A percentile compares a stretch with the other conserved stretches of the same genome.
phyloP scores from a whole-genome alignment of 306 rosid species.

The Acmispon strigosus region DNA sequence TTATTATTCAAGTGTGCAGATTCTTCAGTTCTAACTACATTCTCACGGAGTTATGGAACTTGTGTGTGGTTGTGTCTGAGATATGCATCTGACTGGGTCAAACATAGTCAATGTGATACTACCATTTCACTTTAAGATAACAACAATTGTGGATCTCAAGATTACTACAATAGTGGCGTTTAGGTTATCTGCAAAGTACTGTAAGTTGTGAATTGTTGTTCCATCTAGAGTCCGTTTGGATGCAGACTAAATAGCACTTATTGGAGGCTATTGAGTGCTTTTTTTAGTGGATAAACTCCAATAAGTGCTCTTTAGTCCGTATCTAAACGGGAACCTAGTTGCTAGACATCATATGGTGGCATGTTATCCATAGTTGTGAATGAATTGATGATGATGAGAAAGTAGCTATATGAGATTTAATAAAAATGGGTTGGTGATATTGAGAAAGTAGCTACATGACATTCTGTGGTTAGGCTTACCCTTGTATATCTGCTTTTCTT shows the following conservation, averaged over 20 bases:
- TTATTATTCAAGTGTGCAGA: background rate
- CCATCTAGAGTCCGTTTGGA: too few relatives aligned
- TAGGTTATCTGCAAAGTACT: background rate
- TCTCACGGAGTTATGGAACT: background rate
- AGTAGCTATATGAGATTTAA: background rate
- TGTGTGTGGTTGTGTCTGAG: background rate
- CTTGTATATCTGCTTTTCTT: background rate
- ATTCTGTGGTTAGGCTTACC: background rate
- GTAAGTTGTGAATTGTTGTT: background rate
- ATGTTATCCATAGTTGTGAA: background rate
- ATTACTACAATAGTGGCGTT: background rate
- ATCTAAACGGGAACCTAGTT: too few relatives aligned
- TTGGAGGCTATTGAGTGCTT: too few relatives aligned
- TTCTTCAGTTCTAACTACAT: background rate
- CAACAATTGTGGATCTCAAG: background rate
- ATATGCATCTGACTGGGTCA: background rate
- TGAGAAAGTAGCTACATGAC: background rate
- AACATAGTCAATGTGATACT: slow-evolving; percentile 1
- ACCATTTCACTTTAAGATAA: background rate
- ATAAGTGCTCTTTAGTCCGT: too few relatives aligned
- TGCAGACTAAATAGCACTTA: too few relatives aligned
- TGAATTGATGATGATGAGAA: background rate
- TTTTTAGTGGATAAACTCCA: too few relatives aligned
- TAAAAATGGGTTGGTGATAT: background rate
- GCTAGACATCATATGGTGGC: background rate